Base-by-base conservation (phyloP, 2,329 filamentous ascomycete species). In the Juglanconis oblonga region DNA sequence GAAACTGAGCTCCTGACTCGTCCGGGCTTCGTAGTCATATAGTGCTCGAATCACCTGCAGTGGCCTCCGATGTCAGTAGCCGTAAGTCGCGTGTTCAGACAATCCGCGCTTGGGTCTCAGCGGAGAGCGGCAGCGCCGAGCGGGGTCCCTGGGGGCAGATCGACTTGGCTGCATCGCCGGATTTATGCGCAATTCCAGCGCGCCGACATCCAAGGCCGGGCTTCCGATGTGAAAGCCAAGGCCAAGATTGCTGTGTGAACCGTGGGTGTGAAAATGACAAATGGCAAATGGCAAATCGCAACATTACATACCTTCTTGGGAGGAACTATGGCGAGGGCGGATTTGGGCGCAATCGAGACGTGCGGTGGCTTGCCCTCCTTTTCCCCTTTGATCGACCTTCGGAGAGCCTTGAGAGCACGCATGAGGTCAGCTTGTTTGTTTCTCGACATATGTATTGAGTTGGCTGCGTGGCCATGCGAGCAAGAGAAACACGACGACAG, bases 1-100 rank as follows among this genome's bases (percentile, higher is more conserved):
- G 77, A 99, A 99, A 72, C 90, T 89, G 69, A 99, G 82, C 78
- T 97, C 88, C 73, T 94, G 89, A 56, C 78, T 77, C 62, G 87
- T 86, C 70, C 89, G 84, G 62, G 92, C 90, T 70, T 89, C 84
- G 77, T 96, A 96, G 75, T 96, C 91, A 82, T 96, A 97, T 61
- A 97, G 88, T 35, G 95, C 95, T 80, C 94, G 92, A 75, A 99
- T 99, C 63, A 99, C 93, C 93, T 97, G 70, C 11, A 61, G 32
- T 40, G 54, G 56, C 59, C 52, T 62, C 48, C 10, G 47, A 42
- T 53, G 64, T 72, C 64, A 72, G 68, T 63, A 52, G 62, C 55
- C 53, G 44, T 52, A 3, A 36, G 9, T 29, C 42, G 51, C 51
- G 31, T 31, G n/a, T n/a, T n/a, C n/a, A n/a, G n/a, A n/a, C n/a